Evolutionary conservation across 2,329 filamentous ascomycete genomes (phyloP), one percentile per base, ranked within the genome.

Genomic region (Atkinsonella texensis): DNA sequence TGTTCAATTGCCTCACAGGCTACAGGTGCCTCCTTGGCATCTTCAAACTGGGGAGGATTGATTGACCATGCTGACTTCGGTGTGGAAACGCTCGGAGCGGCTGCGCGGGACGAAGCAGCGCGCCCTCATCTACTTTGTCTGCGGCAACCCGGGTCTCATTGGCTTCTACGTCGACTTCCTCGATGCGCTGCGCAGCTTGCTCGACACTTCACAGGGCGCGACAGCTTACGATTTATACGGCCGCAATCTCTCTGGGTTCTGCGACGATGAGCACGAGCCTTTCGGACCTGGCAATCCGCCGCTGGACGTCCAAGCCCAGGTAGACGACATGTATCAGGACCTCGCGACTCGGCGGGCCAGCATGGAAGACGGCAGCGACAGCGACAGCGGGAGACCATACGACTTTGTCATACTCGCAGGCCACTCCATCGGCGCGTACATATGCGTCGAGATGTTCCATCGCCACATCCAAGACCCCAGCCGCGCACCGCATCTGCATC

Each of bases 61-160:
- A 13, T 9, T 12, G 9, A 17, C 6, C 28, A 63, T 62, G 63
- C 53, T 51, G 1, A 53, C 61, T 8, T 53, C 57, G n/a, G 59
- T 67, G 41, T 65, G 58, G 49, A 52, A 67, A 9, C 65, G 64
- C 5, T 63, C 67, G 20, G 54, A 53, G 23, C 55, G 57, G 47
- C 53, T 53, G 28, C 55, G 56, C 18, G 46, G 49, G 9, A 52
- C 57, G 46, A 52, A 54, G 17, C 55, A 55, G 13, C 68, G 61
- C 54, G 69, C 67, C 54, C 75, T 89, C 48, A 69, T 90, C 57
- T 89, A 81, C 69, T 84, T 87, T 65, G 74, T 91, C 41, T 79
- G 84, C 31, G 87, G 87, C 18, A 91, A 91, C 57, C 87, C 87
- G 5, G 87, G 87, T 5, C 72, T 89, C 17, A 77, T 89, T 48